Percentiles rank a stretch among this genome's conserved stretches.
phyloP scores from a whole-genome alignment of 2,329 filamentous ascomycete species.

The Rhexocercosporidium sp. region DNA sequence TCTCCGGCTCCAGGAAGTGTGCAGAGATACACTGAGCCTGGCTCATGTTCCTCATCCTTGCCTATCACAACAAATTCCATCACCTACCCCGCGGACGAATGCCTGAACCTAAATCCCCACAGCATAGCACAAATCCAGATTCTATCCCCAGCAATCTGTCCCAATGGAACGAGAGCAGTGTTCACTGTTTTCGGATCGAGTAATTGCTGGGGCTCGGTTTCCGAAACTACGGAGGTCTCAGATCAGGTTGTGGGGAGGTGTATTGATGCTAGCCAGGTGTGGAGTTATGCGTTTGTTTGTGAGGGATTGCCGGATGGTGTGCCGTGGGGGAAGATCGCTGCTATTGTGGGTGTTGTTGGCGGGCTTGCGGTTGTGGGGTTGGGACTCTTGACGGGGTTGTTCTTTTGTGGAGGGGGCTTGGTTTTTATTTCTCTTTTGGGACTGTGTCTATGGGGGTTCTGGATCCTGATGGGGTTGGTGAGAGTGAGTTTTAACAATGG shows the following conservation, averaged over 20 bases:
- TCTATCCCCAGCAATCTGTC: not conserved
- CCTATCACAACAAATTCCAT: not conserved
- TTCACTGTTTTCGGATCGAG: not conserved
- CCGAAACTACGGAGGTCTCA: not conserved
- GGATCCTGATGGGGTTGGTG: not conserved
- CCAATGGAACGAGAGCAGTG: not conserved
- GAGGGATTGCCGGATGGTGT: not conserved
- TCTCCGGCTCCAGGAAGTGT: not conserved
- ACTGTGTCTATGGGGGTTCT: not conserved
- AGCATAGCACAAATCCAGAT: not conserved
- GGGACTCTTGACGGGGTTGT: not conserved
- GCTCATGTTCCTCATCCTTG: not conserved
- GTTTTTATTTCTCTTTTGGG: not conserved
- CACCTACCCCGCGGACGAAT: not conserved
- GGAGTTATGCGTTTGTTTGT: constrained; percentile 11
- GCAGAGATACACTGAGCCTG: not conserved
- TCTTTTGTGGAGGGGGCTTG: not conserved
- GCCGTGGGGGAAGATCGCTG: not conserved
- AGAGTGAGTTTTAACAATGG: not conserved
- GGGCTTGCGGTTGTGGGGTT: not conserved
- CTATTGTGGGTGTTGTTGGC: not conserved
- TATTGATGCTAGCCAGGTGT: not conserved
- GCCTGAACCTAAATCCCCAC: not conserved
- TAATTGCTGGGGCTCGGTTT: not conserved
- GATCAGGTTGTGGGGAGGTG: constrained; percentile 1